Percentiles rank a stretch among this genome's conserved stretches.
Evolutionary conservation across 768 basidiomycete species (phyloP).

Genomic region (Epithele typhae): DNA sequence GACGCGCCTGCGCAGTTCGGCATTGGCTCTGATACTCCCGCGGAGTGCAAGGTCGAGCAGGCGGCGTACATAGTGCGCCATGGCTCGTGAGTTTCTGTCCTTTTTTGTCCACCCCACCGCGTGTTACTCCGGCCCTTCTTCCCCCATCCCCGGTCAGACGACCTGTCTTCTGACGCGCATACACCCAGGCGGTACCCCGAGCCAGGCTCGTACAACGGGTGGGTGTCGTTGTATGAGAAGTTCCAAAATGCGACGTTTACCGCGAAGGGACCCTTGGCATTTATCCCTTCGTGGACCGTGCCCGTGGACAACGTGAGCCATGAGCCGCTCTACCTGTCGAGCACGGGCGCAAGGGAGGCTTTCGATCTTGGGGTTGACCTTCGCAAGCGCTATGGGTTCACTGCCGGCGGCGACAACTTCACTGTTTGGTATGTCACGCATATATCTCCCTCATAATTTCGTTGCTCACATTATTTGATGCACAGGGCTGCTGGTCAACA

Average conservation of each 20-base stretch:
- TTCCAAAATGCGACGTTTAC: conserved; percentile 38
- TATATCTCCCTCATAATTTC: not conserved
- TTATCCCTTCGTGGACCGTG: conserved; percentile 37
- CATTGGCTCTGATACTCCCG: conserved; percentile 29
- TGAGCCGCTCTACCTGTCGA: conserved; percentile 35
- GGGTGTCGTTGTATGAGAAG: conserved; percentile 34
- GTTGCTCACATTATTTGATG: too few relatives aligned
- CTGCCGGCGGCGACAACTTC: conserved; percentile 35
- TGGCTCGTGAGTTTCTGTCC: conserved; percentile 30
- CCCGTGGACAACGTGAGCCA: conserved; percentile 37
- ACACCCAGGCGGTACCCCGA: conserved; percentile 35
- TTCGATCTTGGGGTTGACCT: conserved; percentile 38
- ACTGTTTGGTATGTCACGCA: conserved; percentile 34
- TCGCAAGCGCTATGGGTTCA: conserved; percentile 36
- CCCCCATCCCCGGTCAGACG: not conserved
- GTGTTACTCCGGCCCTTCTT: too few relatives aligned
- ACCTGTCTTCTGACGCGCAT: not conserved
- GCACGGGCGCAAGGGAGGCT: conserved; percentile 36
- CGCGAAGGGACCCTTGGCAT: conserved; percentile 34
- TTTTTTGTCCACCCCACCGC: too few relatives aligned
- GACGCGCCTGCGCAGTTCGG: conserved; percentile 36
- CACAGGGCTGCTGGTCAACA: conserved; percentile 40
- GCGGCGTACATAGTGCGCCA: conserved; percentile 42
- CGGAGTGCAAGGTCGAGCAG: conserved; percentile 38
- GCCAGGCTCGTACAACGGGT: conserved; percentile 36